Base-by-base conservation (phyloP, 208 protist genomes). In the Wallacemonas rigidus region DNA sequence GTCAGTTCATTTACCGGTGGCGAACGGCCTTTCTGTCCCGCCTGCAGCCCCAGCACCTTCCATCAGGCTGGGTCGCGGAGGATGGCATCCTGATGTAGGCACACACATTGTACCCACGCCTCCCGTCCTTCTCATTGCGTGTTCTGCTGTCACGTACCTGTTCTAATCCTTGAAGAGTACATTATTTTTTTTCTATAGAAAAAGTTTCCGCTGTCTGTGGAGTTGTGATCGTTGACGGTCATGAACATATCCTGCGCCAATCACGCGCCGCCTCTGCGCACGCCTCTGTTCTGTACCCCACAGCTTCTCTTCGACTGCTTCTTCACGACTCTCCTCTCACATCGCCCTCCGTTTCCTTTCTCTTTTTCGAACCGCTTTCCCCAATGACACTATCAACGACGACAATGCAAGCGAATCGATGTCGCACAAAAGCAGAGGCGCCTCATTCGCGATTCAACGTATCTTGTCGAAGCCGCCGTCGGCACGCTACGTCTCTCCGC, bases 1-100 rank as follows among this genome's bases (percentile, higher is more conserved):
- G 86, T 3, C 77, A 87, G 67, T 91, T 91, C 67, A 91, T 91
- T 63, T 82, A 81, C 40, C 86, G 80, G 50, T 91, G 86, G 86
- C 76, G 86, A 7, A 67, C 51, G 2, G 54, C 64, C 12, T 91
- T 91, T 60, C 51, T 87, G n/a, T 63, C 70, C 14, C 41, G 58
- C 3, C 63, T 91, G 75, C 64, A 75, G 14, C 86, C 86, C 7
- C 68, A 69, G 56, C 75, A 87, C 62, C 71, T 91, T 44, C 86
- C 86, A 15, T 45, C 60, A 3, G 82, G 82, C 2, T 91, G 86
- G 86, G n/a, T 64, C 26, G 69, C 79, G 53, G 82, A 88, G 63
- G 86, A 88, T 45, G 86, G 86, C 1, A 83, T 89, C 53, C 56
- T 89, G 14, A 68, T 41, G 2, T 83, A 74, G 48, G 15, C 48